Base-by-base conservation (phyloP, 768 basidiomycete genomes). In the Pleurotus tuber-regium region DNA sequence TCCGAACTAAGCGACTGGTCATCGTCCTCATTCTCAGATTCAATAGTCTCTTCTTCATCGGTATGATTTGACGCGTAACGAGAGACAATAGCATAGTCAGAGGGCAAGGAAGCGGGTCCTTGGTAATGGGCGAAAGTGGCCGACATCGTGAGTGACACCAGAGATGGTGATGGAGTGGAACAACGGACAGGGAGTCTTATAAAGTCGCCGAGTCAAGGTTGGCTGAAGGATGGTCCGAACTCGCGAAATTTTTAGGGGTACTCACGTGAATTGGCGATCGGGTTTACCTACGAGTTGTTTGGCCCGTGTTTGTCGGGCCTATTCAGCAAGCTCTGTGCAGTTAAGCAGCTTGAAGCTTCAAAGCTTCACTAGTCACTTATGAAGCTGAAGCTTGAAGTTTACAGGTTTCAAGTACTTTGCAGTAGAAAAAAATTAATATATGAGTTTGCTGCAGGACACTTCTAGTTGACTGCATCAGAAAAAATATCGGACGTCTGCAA, bases 61-160 rank as follows among this genome's bases (percentile, higher is more conserved):
- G 52, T 40, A 26, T 64, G 61, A 38, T 64, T 53, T 16, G 69
- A 69, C 4, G 74, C 72, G 58, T 73, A 80, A 7, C 74, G 75
- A 24, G 83, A 79, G 8, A 87, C 66, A 29, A 85, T 70, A 5
- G 82, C 83, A 56, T 85, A 83, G 67, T 86, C 85, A 2, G 85
- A 80, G 10, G 81, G 82, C 16, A 87, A 65, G 1, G 84, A 85
- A 7, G 77, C 76, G 7, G 84, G 76, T 2, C 74, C 71, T 59
- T 80, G 76, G 30, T 79, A 75, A 58, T 83, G 80, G 6, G 77
- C 79, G 21, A 76, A 81, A 2, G 76, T 84, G 4, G 73, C 74
- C 54, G 73, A 73, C 69, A 70, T 73, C 18, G 31, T 44, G 43
- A 12, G 12, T 14, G 24, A 12, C 43, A 44, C 21, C 25, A 25